Percentiles rank a stretch among this genome's conserved stretches.
Conservation (phyloP, 345 rosid species). For the Clausena lansium region DNA sequence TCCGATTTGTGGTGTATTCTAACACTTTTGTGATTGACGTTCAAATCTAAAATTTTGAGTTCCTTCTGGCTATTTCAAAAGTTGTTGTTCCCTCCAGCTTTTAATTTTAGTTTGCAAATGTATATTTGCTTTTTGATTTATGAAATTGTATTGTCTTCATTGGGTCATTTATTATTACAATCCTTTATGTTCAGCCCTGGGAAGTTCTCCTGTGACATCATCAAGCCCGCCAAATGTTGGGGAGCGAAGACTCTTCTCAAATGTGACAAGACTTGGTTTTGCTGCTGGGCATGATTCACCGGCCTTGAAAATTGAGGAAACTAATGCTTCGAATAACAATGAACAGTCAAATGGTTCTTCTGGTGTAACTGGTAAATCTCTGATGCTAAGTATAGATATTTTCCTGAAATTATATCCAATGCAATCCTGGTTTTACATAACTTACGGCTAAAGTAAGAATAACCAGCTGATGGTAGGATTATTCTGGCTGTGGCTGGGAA, state of each 20-base stretch:
- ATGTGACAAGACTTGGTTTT: constrained; percentile 83
- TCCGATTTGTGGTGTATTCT: not conserved
- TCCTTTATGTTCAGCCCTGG: constrained; percentile 50
- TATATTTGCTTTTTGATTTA: not conserved
- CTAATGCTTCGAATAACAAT: constrained; percentile 28
- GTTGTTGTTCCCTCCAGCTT: not conserved
- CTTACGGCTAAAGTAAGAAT: not conserved
- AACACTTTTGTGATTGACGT: not conserved
- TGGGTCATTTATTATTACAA: not conserved
- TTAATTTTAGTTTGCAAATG: constrained; percentile 1
- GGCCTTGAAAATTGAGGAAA: constrained; percentile 57
- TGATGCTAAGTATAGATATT: not conserved
- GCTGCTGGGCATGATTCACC: constrained; percentile 96
- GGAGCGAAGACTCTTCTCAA: constrained; percentile 77
- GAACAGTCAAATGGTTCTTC: constrained; percentile 39
- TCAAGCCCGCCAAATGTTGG: constrained; percentile 65
- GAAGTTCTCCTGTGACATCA: constrained; percentile 47
- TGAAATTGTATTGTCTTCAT: not conserved
- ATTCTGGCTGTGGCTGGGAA: not conserved
- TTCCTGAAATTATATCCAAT: not conserved
- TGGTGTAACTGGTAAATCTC: constrained; percentile 32
- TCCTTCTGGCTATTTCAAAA: not conserved
- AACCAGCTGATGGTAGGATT: not conserved
- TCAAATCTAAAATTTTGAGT: constrained; percentile 3
- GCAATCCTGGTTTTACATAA: not conserved